phyloP scores from a whole-genome alignment of 306 rosid genomes.

The Fragaria vesca region DNA sequence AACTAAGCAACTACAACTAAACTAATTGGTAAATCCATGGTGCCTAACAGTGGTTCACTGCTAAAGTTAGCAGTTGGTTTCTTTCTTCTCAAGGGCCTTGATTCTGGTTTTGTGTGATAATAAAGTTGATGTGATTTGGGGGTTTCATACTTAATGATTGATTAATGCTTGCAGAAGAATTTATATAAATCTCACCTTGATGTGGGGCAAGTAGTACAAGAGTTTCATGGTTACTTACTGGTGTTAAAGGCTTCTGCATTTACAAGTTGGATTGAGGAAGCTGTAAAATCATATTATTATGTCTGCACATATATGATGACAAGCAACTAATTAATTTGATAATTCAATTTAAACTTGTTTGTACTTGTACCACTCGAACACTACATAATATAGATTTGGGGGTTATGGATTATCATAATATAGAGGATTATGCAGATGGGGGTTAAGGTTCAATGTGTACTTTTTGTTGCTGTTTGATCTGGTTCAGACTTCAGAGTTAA shows the following conservation, averaged over 20 bases:
- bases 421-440: conserved; percentile 1
- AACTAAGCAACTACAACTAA: background rate
- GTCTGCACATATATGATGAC: background rate
- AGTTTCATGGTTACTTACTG: background rate
- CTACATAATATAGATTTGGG: background rate
- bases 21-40: background rate
- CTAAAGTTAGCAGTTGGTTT: background rate
- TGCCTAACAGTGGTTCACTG: background rate
- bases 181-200: background rate
- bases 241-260: background rate
- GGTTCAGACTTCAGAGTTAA: background rate
- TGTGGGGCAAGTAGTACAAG: background rate
- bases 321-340: background rate
- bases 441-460: background rate
- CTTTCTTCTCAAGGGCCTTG: background rate
- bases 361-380: background rate
- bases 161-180: background rate
- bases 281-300: background rate
- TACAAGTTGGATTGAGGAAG: conserved; percentile 9
- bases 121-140: background rate
- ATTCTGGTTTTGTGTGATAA: background rate
- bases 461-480: conserved; percentile 6
- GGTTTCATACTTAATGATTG: background rate
- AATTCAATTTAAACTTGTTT: background rate
- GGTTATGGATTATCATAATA: background rate